These are phyloP conservation scores for Phytopythium oedochilum DNA, from an alignment of 352 stramenopile species.

Conservation along the genomic window DNA sequence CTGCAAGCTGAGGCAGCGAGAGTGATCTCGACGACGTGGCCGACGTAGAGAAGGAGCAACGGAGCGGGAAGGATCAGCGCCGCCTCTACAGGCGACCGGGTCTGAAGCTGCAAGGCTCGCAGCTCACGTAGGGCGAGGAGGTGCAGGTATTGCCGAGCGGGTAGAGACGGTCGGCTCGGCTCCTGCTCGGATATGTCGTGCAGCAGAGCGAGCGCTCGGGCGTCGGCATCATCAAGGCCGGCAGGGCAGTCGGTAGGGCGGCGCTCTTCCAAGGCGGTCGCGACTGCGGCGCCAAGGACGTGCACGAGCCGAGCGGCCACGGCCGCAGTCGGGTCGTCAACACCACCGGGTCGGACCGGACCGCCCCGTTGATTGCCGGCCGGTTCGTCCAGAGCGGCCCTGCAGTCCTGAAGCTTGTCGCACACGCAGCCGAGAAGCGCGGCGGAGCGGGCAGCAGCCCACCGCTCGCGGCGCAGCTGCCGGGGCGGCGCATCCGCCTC, in stretches of 20 bases:
- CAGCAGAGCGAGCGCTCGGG: neutral
- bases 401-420: conserved; percentile 20
- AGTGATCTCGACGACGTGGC: neutral
- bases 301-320: conserved; percentile 14
- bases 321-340: neutral
- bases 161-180: neutral
- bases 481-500: neutral
- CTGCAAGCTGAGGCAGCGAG: neutral
- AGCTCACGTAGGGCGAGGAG: neutral
- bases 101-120: neutral
- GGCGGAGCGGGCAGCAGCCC: conserved; percentile 14
- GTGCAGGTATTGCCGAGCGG: neutral
- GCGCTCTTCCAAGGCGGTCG: neutral
- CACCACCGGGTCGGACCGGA: conserved; percentile 11
- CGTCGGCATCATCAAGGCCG: neutral
- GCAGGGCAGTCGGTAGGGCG: neutral
- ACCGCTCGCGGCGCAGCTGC: conserved; percentile 1
- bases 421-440: conserved; percentile 12
- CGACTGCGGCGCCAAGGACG: neutral
- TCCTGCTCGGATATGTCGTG: neutral
- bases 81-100: neutral
- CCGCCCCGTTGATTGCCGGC: conserved; percentile 9
- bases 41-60: neutral
- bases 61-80: neutral
- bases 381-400: conserved; percentile 11